phyloP scores from a whole-genome alignment of 345 rosid species.

The Ceriops tagal region DNA sequence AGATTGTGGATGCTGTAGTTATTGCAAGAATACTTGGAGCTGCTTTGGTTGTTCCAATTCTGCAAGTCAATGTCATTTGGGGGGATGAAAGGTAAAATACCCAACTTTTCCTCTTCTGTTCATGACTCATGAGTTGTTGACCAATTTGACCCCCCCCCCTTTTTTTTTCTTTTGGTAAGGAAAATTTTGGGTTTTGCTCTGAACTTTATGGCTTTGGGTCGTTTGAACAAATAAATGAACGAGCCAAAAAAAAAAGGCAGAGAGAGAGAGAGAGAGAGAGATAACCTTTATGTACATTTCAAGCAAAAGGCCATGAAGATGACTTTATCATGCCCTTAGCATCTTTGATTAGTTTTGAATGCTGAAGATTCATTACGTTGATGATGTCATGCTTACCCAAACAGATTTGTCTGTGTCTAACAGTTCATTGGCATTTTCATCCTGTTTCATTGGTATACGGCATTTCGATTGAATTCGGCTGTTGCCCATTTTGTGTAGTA shows the following conservation, averaged over 20 bases:
- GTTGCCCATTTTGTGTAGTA: background rate
- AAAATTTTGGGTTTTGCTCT: no score
- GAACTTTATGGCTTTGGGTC: background rate
- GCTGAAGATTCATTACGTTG: background rate
- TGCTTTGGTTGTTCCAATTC: slow-evolving; percentile 85
- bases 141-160: no score
- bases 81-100: slow-evolving; percentile 78
- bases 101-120: background rate
- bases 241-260: background rate
- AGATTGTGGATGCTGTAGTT: slow-evolving; percentile 96
- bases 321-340: no score
- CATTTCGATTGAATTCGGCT: slow-evolving; percentile 4
- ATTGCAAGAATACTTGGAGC: slow-evolving; percentile 95
- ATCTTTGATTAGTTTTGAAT: background rate
- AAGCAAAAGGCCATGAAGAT: no score
- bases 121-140: background rate
- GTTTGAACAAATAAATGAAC: background rate
- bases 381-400: background rate
- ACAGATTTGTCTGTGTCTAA: background rate
- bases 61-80: slow-evolving; percentile 98
- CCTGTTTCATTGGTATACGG: background rate
- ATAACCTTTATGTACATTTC: no score
- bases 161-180: no score
- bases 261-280: background rate
- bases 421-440: background rate